phyloP scores from a whole-genome alignment of 225 moss, liverwort and hornwort species.

The Polytrichum commune region DNA sequence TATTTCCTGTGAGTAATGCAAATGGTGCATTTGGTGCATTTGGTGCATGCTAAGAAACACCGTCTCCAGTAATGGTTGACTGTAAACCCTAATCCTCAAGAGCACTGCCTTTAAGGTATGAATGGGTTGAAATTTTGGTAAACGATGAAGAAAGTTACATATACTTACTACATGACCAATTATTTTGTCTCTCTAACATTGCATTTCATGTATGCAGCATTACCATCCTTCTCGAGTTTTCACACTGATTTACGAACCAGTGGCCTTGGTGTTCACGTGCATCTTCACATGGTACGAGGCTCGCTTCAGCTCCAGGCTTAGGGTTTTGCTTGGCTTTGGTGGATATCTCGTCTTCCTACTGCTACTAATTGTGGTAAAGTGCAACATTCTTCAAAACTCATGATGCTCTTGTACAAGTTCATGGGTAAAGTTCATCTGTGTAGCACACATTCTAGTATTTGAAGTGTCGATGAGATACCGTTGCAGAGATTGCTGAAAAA shows the following conservation, averaged over 20 bases:
- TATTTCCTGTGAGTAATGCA: constrained; percentile 59
- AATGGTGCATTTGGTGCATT: not conserved
- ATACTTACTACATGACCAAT: too few species aligned
- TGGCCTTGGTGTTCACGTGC: constrained; percentile 52
- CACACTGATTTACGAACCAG: constrained; percentile 74
- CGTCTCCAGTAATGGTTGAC: too few species aligned
- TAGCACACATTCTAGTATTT: too few species aligned
- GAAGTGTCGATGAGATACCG: too few species aligned
- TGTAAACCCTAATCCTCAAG: too few species aligned
- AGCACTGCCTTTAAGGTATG: too few species aligned
- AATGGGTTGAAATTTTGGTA: too few species aligned
- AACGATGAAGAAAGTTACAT: too few species aligned
- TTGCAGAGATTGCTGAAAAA: too few species aligned
- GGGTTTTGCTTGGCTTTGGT: constrained; percentile 61
- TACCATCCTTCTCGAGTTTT: constrained; percentile 89
- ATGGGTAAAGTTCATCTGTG: too few species aligned
- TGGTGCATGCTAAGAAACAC: not conserved
- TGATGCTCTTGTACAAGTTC: not conserved
- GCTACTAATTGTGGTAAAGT: constrained; percentile 65
- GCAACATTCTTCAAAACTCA: not conserved
- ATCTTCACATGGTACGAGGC: constrained; percentile 73
- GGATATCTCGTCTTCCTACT: constrained; percentile 40
- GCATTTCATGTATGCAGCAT: constrained; percentile 25
- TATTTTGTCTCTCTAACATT: too few species aligned
- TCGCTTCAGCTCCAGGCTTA: constrained; percentile 69